Conservation (phyloP, 2,329 filamentous ascomycete genomes). For the Botrytis cinerea region DNA sequence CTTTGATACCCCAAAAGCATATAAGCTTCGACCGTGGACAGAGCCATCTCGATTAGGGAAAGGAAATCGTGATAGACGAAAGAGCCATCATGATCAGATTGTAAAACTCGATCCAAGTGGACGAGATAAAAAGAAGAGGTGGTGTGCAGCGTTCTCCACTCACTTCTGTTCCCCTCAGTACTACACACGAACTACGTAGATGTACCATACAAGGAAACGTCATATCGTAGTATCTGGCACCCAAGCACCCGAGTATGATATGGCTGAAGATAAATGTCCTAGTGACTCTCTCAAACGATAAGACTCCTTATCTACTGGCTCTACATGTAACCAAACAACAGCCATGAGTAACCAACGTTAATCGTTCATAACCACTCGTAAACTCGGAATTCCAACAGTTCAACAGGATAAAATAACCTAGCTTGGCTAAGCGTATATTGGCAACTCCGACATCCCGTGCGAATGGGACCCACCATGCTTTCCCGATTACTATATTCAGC, state of each 20-base stretch:
- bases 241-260: not conserved
- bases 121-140: slow-evolving; percentile 13
- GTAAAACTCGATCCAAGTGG: not conserved
- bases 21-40: not conserved
- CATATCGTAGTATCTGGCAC: not conserved
- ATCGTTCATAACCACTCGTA: not conserved
- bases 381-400: not conserved
- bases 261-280: not conserved
- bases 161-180: not conserved
- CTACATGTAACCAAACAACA: slow-evolving; percentile 5
- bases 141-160: slow-evolving; percentile 14
- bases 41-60: slow-evolving; percentile 22
- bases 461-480: slow-evolving; percentile 4
- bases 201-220: slow-evolving; percentile 2
- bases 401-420: slow-evolving; percentile 22
- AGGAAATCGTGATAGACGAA: slow-evolving; percentile 16
- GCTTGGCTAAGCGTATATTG: slow-evolving; percentile 12
- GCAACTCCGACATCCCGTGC: slow-evolving; percentile 9
- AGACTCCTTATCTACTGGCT: slow-evolving; percentile 13
- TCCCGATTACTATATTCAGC: slow-evolving; percentile 19
- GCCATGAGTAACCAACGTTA: not conserved
- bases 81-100: not conserved
- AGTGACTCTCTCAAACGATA: slow-evolving; percentile 3
- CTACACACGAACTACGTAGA: slow-evolving; percentile 7
- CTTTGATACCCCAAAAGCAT: not conserved